phyloP scores from a whole-genome alignment of 805 yeast species.

The Ogataea populi-albae region DNA sequence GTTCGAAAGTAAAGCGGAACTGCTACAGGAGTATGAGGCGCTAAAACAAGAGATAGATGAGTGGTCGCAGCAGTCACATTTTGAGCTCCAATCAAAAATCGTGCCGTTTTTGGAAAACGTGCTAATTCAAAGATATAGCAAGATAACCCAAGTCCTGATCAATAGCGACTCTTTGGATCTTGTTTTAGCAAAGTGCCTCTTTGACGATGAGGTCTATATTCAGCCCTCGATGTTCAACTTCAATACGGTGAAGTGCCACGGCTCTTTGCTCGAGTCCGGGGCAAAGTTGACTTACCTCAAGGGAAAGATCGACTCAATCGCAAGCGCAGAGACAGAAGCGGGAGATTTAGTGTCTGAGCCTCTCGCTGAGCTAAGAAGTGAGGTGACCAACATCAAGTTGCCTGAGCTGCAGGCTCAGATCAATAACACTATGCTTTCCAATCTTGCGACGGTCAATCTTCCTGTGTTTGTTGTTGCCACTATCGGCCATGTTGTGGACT shows the following conservation, averaged over 20 bases:
- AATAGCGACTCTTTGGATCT: constrained; percentile 34
- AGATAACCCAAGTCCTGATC: constrained; percentile 29
- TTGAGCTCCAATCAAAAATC: constrained; percentile 33
- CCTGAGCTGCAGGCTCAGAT: constrained; percentile 28
- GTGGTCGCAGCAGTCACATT: constrained; percentile 36
- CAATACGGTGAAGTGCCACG: constrained; percentile 28
- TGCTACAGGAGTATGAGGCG: constrained; percentile 9
- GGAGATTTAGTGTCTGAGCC: constrained; percentile 12
- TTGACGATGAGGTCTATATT: constrained; percentile 24
- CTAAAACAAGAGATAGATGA: constrained; percentile 23
- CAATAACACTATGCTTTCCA: constrained; percentile 22
- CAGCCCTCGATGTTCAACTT: constrained; percentile 25
- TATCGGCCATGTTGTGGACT: constrained; percentile 27
- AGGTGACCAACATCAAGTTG: constrained; percentile 20
- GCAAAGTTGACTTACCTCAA: constrained; percentile 29
- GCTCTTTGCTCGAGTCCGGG: constrained; percentile 27
- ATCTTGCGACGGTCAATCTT: constrained; percentile 25
- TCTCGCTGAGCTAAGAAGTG: constrained; percentile 16
- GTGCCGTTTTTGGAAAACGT: constrained; percentile 29
- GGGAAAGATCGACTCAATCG: constrained; percentile 31
- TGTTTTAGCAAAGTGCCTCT: constrained; percentile 27
- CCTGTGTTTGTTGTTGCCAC: constrained; percentile 26
- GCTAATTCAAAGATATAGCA: constrained; percentile 27
- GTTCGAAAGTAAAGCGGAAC: constrained; percentile 7
- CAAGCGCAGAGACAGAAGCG: constrained; percentile 7